Percentiles rank a stretch among this genome's conserved stretches.
Evolutionary conservation across 2,329 filamentous ascomycete genomes (phyloP).

Genomic region (Scorias spongiosa): DNA sequence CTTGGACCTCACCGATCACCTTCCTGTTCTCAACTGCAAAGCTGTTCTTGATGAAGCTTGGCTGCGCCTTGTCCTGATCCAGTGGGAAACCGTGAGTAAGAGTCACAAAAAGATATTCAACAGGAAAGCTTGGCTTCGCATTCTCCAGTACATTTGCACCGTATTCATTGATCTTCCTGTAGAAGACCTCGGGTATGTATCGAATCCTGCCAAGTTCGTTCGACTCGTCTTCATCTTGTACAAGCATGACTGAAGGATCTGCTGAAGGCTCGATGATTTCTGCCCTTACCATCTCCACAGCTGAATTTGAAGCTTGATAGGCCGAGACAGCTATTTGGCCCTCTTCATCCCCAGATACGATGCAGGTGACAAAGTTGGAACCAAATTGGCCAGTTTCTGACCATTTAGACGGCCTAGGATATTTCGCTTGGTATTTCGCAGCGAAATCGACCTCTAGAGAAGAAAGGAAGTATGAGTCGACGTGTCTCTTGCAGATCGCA

Average conservation of each 20-base stretch:
- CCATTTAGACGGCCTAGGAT: constrained; percentile 90
- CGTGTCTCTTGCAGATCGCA: constrained; percentile 87
- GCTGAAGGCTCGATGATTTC: constrained; percentile 92
- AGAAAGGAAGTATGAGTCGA: constrained; percentile 86
- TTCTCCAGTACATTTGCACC: constrained; percentile 93
- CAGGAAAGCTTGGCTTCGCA: constrained; percentile 87
- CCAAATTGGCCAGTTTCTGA: constrained; percentile 88
- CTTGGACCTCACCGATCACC: constrained; percentile 71
- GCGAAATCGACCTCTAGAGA: constrained; percentile 87
- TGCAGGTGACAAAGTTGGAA: constrained; percentile 92
- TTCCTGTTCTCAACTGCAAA: constrained; percentile 92
- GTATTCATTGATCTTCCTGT: constrained; percentile 89
- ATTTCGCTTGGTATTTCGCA: constrained; percentile 69
- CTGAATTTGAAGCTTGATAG: constrained; percentile 90
- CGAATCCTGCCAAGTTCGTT: constrained; percentile 53
- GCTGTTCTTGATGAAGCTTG: constrained; percentile 58
- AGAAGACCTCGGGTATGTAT: constrained; percentile 97
- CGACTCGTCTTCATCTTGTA: constrained; percentile 80
- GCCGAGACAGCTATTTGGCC: constrained; percentile 79
- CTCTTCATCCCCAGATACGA: constrained; percentile 81
- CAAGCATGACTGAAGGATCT: constrained; percentile 85
- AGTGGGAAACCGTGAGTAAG: constrained; percentile 85
- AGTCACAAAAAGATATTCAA: constrained; percentile 91
- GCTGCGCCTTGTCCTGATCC: constrained; percentile 34
- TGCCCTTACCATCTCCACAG: constrained; percentile 91